Conservation (phyloP, 495 filamentous ascomycete species). For the Xylaria palmicola region DNA sequence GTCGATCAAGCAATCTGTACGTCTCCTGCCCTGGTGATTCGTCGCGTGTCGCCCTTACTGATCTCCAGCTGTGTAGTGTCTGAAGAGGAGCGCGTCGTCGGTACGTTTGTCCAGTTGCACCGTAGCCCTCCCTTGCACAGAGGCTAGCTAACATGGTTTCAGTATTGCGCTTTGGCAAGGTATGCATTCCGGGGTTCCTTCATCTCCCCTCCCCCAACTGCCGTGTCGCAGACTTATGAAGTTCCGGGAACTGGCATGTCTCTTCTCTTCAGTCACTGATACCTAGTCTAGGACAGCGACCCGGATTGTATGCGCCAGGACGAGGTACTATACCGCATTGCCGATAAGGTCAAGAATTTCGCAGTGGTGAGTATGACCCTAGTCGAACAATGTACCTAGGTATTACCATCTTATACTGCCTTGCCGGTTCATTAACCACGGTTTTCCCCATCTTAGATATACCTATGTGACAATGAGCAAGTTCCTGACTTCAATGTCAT, state of each 20-base stretch:
- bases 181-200: neutral
- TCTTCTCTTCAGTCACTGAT: slow-evolving; percentile 50
- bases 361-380: slow-evolving; percentile 61
- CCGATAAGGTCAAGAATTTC: slow-evolving; percentile 83
- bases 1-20: slow-evolving; percentile 83
- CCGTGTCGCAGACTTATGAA: neutral
- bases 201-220: neutral
- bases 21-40: neutral
- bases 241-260: neutral
- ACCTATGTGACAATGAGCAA: slow-evolving; percentile 90
- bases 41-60: neutral
- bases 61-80: slow-evolving; percentile 42
- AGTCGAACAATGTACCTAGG: neutral
- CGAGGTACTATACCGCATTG: slow-evolving; percentile 89
- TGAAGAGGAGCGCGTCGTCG: slow-evolving; percentile 94
- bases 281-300: slow-evolving; percentile 45
- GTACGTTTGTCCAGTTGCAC: slow-evolving; percentile 78
- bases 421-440: neutral
- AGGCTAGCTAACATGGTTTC: neutral
- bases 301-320: slow-evolving; percentile 84
- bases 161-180: slow-evolving; percentile 17
- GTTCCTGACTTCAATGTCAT: slow-evolving; percentile 98
- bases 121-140: neutral
- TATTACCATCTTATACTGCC: neutral
- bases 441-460: slow-evolving; percentile 32